These are phyloP conservation scores for Aristolochia californica DNA, from an alignment of 164 flowering plant species.

Conservation along the genomic window DNA sequence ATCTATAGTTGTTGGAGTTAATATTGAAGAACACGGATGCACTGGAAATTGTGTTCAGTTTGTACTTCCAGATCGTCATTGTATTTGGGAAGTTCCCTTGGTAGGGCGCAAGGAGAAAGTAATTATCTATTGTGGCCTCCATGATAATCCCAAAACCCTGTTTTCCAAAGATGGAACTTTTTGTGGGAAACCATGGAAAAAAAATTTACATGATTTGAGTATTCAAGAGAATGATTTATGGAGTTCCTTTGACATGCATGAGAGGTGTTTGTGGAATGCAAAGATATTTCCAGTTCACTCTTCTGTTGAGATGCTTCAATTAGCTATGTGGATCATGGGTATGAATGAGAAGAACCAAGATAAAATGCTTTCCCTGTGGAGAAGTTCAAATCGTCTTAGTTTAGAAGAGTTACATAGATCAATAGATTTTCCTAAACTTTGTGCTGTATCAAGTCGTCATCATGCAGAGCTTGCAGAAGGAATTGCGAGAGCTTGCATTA, in stretches of 20 bases:
- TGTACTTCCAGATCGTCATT: slow-evolving; percentile 93
- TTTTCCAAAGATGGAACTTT: slow-evolving; percentile 62
- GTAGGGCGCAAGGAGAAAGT: slow-evolving; percentile 46
- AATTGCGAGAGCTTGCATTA: slow-evolving; percentile 80
- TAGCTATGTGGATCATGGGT: slow-evolving; percentile 87
- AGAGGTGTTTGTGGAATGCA: slow-evolving; percentile 89
- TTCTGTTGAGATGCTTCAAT: slow-evolving; percentile 58
- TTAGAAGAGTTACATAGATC: slow-evolving; percentile 90
- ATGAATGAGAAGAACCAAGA: slow-evolving; percentile 22
- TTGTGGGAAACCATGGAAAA: slow-evolving; percentile 94
- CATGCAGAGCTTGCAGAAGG: slow-evolving; percentile 92
- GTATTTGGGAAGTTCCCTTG: slow-evolving; percentile 98
- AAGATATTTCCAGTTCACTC: slow-evolving; percentile 64
- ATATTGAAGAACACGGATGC: slow-evolving; percentile 30
- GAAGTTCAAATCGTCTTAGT: slow-evolving; percentile 55
- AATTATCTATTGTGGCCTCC: slow-evolving; percentile 87
- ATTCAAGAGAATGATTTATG: slow-evolving; percentile 70
- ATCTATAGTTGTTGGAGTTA: slow-evolving; percentile 74
- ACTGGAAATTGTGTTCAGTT: slow-evolving; percentile 34
- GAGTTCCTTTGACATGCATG: slow-evolving; percentile 32
- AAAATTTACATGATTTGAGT: slow-evolving; percentile 47
- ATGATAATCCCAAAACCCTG: slow-evolving; percentile 83
- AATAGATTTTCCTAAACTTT: slow-evolving; percentile 71
- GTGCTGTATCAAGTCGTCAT: slow-evolving; percentile 65
- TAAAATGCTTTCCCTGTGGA: slow-evolving; percentile 47